Conservation (phyloP, 2,329 filamentous ascomycete genomes). For the Trichoderma gracile region DNA sequence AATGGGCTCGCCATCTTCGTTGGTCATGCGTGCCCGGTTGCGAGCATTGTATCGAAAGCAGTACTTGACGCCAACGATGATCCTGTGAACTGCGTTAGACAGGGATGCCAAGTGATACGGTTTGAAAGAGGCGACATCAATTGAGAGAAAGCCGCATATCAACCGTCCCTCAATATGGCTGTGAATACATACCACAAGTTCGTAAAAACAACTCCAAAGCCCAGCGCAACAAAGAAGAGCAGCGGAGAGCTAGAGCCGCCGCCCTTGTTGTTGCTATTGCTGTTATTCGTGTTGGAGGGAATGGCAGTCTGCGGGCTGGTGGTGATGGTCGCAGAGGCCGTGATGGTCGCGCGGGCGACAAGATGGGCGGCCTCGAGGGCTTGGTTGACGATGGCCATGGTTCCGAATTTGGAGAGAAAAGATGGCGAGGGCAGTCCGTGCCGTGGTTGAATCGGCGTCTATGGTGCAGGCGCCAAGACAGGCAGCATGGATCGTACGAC, state of each 20-base stretch:
- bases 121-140: not conserved
- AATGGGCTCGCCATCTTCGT: conserved; percentile 83
- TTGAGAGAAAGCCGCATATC: not conserved
- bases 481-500: conserved; percentile 23
- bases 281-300: conserved; percentile 26
- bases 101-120: not conserved
- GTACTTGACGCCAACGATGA: conserved; percentile 99
- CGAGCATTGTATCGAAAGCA: conserved; percentile 98
- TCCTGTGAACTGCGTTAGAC: conserved; percentile 59
- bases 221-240: conserved; percentile 87
- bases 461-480: conserved; percentile 10
- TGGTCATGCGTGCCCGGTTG: conserved; percentile 75
- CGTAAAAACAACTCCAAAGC: conserved; percentile 97
- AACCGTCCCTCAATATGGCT: not conserved
- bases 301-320: conserved; percentile 26
- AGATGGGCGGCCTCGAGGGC: conserved; percentile 41
- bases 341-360: conserved; percentile 38
- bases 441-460: conserved; percentile 21
- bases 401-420: not conserved
- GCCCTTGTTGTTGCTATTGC: conserved; percentile 30
- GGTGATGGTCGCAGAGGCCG: conserved; percentile 26
- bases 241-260: conserved; percentile 45
- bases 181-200: conserved; percentile 79
- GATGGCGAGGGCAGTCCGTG: not conserved
- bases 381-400: conserved; percentile 43